phyloP scores from a whole-genome alignment of 768 basidiomycete species.

The Trametes maxima region DNA sequence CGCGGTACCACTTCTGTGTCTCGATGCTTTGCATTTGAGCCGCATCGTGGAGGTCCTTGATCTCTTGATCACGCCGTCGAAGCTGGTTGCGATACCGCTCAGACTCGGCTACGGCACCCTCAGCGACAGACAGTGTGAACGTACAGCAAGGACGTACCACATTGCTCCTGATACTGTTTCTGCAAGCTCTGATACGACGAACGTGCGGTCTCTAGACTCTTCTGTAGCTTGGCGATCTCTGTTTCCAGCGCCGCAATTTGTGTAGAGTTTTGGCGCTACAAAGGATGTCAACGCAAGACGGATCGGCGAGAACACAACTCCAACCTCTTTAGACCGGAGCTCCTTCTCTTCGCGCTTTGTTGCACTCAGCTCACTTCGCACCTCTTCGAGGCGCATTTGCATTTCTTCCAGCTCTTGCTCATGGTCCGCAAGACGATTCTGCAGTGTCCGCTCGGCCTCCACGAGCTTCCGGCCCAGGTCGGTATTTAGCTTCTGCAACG shows the following conservation, averaged over 20 bases:
- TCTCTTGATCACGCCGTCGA: conserved; percentile 72
- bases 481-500: conserved; percentile 68
- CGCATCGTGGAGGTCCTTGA: conserved; percentile 64
- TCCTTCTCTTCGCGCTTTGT: conserved; percentile 95
- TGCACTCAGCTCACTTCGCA: conserved; percentile 71
- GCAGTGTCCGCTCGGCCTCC: conserved; percentile 72
- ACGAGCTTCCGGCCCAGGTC: conserved; percentile 76
- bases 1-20: conserved; percentile 61
- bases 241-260: conserved; percentile 75
- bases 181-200: conserved; percentile 76
- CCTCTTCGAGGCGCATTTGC: conserved; percentile 76
- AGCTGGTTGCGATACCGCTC: conserved; percentile 78
- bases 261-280: conserved; percentile 56
- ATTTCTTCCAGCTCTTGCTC: conserved; percentile 84
- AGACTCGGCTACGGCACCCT: conserved; percentile 55
- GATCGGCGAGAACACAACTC: conserved; percentile 20
- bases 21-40: conserved; percentile 66
- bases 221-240: conserved; percentile 76
- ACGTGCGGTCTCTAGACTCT: conserved; percentile 72
- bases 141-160: conserved; percentile 50
- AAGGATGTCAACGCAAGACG: conserved; percentile 25
- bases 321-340: conserved; percentile 80
- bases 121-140: neutral
- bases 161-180: conserved; percentile 89
- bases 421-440: conserved; percentile 70